Evolutionary conservation across 1,139 yeast genomes (phyloP).

Genomic region (Candida buenavistaensis): DNA sequence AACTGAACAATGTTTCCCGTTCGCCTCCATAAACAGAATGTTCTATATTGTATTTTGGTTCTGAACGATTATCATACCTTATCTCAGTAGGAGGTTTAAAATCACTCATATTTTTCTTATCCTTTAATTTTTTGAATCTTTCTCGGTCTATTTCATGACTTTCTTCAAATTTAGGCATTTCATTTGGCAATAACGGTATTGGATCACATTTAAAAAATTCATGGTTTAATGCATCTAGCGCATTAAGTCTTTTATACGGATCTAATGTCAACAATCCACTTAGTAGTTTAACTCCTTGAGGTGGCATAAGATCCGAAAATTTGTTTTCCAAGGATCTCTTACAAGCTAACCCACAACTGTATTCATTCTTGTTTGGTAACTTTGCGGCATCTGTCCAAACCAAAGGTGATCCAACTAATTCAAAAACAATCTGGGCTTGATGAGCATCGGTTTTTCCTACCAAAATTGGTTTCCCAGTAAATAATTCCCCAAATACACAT

Average conservation of each 20-base stretch:
- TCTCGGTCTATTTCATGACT: constrained; percentile 85
- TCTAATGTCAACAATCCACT: constrained; percentile 89
- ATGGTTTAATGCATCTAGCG: constrained; percentile 84
- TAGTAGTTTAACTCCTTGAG: constrained; percentile 67
- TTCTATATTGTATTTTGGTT: constrained; percentile 4
- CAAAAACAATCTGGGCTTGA: no score
- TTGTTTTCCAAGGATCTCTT: no score
- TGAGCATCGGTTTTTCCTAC: constrained; percentile 96
- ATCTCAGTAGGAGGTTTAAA: constrained; percentile 7
- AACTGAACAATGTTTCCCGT: background rate
- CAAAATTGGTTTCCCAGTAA: constrained; percentile 91
- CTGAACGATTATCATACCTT: constrained; percentile 7
- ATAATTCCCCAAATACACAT: constrained; percentile 88
- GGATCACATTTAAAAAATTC: constrained; percentile 78
- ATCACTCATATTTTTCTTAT: constrained; percentile 9
- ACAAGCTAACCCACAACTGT: no score
- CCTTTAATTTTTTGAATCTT: constrained; percentile 42
- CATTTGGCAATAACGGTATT: constrained; percentile 51
- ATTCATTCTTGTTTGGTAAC: constrained; percentile 83
- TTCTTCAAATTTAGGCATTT: constrained; percentile 75
- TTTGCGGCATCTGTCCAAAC: constrained; percentile 78
- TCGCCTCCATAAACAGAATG: constrained; percentile 3
- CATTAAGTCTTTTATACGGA: constrained; percentile 83
- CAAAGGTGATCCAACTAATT: constrained; percentile 81
- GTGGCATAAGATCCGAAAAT: no score